Evolutionary conservation across 1,284 basidiomycete species (phyloP), one percentile per base, ranked within the genome.

Genomic region (Microbotryum scabiosae): DNA sequence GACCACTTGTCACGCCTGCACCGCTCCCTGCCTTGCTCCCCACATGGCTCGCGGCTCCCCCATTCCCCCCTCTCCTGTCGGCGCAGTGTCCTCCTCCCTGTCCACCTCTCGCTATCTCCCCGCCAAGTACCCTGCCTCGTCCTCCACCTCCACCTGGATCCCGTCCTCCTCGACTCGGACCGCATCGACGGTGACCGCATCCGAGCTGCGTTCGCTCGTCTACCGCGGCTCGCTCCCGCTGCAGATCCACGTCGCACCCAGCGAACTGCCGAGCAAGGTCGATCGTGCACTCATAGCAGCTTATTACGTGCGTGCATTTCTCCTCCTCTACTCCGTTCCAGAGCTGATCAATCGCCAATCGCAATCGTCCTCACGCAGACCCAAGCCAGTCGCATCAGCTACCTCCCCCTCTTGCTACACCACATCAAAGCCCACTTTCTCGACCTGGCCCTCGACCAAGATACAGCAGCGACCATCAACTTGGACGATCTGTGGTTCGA

Each of bases 401-500:
- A 96, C 77, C 83, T 96, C 36, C 88, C 92, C 16, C 79, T 96
- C n/a, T 77, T 96, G 49, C 81, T 96, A 67, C 85, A 88, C 4
- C 87, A 92, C 72, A 83, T 96, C 67, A 82, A 85, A 61, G 82
- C 85, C 65, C 90, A 90, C 74, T 81, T 96, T 62, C 85, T 88
- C 77, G 88, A 92, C 66, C 83, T 94, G 52, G 88, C 90, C 6
- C 85, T 96, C 70, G 89, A 93, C 71, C 88, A 91, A 69, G 79
- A 82, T 41, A 84, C 85, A 25, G 5, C 83, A 82, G 59, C 47
- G 9, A 51, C 30, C 16, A 69, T 90, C 62, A 87, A 86, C 72
- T 88, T 91, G 68, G 85, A 88, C 62, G 86, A 91, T 53, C 90
- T 92, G 86, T 96, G 92, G 92, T 93, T 97, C 74, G 90, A 94